Percentiles rank a stretch among this genome's conserved stretches.
Conservation (phyloP, 805 yeast species). For the Myxozyma neglecta region DNA sequence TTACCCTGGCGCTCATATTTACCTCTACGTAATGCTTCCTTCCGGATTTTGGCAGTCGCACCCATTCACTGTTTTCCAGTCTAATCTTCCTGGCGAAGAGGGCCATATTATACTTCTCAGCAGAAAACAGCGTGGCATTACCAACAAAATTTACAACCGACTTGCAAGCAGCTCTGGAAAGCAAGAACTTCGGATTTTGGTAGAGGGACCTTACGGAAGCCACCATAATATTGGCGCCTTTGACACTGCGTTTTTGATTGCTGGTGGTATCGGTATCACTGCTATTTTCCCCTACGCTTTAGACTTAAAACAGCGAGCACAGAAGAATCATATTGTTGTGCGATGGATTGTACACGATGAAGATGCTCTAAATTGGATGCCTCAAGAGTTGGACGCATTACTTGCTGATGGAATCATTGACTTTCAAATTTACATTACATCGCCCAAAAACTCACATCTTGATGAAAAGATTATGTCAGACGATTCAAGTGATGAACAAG, state of each 20-base stretch:
- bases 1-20: constrained; percentile 32
- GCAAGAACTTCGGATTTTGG: constrained; percentile 28
- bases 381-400: constrained; percentile 6
- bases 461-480: too few species aligned
- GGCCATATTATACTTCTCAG: constrained; percentile 14
- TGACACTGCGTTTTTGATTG: constrained; percentile 51
- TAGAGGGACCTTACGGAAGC: constrained; percentile 65
- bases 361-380: constrained; percentile 6
- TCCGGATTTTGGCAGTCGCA: constrained; percentile 29
- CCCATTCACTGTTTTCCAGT: constrained; percentile 27
- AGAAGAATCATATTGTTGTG: constrained; percentile 15
- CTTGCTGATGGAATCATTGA: not conserved
- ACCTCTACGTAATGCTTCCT: constrained; percentile 22
- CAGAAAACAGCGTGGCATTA: constrained; percentile 13
- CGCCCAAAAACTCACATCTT: too few species aligned
- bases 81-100: constrained; percentile 7
- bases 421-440: not conserved
- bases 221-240: constrained; percentile 48
- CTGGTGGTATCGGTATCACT: constrained; percentile 68
- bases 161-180: constrained; percentile 33
- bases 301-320: constrained; percentile 23
- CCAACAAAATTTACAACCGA: constrained; percentile 4
- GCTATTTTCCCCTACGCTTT: constrained; percentile 53
- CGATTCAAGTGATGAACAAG: constrained; percentile 2
- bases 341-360: constrained; percentile 18